Evolutionary conservation across 1,284 basidiomycete species (phyloP), one percentile per base, ranked within the genome.

Genomic region (Sanghuangporus weigelae): DNA sequence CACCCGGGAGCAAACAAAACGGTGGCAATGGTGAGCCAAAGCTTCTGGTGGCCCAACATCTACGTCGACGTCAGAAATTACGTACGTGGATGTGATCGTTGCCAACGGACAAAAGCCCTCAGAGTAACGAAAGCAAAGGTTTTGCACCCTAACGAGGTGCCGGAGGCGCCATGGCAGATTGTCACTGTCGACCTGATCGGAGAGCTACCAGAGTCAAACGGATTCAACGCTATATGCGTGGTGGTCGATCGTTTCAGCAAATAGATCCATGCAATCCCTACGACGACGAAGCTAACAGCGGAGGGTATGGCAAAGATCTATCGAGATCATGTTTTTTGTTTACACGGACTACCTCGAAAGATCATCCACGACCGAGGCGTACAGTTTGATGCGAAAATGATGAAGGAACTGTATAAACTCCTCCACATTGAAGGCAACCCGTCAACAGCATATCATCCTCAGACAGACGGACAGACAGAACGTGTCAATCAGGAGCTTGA

Each of bases 401-500:
- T 44, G n/a, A 14, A 7, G 8, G 42, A 44, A 3, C 19, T 44
- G 7, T 44, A 44, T 7, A 44, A 44, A 5, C 42, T 44, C 8
- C 19, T 44, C 19, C 2, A 19, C 12, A 44, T 44, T 3, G 2
- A 44, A 44, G 12, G 3, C 2, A 44, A 44, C 8, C 19, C 8
- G 3, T 44, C 19, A 44, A 70, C 70, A 0, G 44, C 67, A 0
- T 78, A 72, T 57, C 76, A 79, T 51, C 76, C 74, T 0, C 72
- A 78, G 55, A 53, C 38, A 7, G 40, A 61, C 14, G 38, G 53
- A 6, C 36, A 54, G 8, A 53, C 59, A 8, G 38, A 61, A 42
- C 1, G 36, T 31, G 21, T 59, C 21, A 59, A 59, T 11, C 58
- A 59, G 19, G 46, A 59, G 26, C 21, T 59, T 7, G 46, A 59